Evolutionary conservation across 2,329 filamentous ascomycete species (phyloP), one percentile per base, ranked within the genome.

Genomic region (Fusarium clavum): DNA sequence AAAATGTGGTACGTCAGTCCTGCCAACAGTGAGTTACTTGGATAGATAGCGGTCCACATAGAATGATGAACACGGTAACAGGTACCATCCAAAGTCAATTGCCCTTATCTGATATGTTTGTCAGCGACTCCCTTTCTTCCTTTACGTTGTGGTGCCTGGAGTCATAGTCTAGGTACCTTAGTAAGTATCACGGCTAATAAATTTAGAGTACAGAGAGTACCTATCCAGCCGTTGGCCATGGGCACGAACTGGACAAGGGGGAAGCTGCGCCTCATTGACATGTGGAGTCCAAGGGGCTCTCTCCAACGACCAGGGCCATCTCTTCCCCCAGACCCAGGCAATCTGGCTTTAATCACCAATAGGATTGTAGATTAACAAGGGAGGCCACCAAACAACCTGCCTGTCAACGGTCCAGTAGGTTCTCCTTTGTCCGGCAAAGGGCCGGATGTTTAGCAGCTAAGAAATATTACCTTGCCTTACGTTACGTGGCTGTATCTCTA

Each of bases 401-500:
- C 53, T 58, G 32, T 70, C 60, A 69, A 71, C 58, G n/a, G 34
- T 38, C 34, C 34, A 38, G 34, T 38, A 12, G 20, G 45, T 57
- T 63, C 57, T 64, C 57, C 64, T 71, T 58, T 61, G 64, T 47
- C 64, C 64, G 64, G 64, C 38, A 73, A 73, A 73, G 60, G 40
- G 27, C 58, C 71, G 71, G 71, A 34, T 57, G 70, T 67, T 63
- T 70, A 57, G 47, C 38, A 56, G 14, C 30, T 58, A 44, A 30
- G 20, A 40, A 47, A 24, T 32, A 24, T 32, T 45, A 30, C 22
- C 44, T 53, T 30, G 18, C 68, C 64, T 73, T 73, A 72, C 71
- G 71, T 73, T 73, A 73, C 71, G 71, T 73, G 71, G 71, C 71
- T 73, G 70, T 58, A 73, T 73, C 69, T 67, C 53, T 43, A 53